Evolutionary conservation across 1,284 basidiomycete genomes (phyloP).

Genomic region (Apiotrichum porosum): DNA sequence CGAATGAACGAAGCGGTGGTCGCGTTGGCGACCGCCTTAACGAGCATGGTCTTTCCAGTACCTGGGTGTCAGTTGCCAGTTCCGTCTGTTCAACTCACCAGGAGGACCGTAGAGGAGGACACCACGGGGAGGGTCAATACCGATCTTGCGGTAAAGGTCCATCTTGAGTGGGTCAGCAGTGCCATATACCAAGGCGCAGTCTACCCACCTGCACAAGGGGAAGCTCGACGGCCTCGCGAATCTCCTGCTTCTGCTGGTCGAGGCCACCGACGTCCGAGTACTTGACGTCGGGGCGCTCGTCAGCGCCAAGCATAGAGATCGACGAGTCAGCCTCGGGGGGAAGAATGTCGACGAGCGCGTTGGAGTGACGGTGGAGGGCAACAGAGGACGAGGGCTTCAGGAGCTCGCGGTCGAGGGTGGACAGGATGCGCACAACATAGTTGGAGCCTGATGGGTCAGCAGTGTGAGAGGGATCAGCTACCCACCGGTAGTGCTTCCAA

Average conservation of each 20-base stretch:
- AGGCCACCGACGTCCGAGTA: conserved; percentile 94
- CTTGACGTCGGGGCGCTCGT: conserved; percentile 88
- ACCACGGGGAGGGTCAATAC: conserved; percentile 95
- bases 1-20: conserved; percentile 97
- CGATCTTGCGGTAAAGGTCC: conserved; percentile 98
- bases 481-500: conserved; percentile 85
- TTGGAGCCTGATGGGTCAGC: conserved; percentile 63
- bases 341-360: conserved; percentile 95
- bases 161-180: conserved; percentile 55
- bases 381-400: conserved; percentile 96
- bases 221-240: conserved; percentile 95
- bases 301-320: conserved; percentile 86
- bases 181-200: not conserved
- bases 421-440: conserved; percentile 96
- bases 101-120: conserved; percentile 90
- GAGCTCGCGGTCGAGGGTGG: conserved; percentile 93
- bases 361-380: conserved; percentile 96
- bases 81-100: no score
- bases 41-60: conserved; percentile 98
- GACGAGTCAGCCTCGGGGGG: conserved; percentile 98
- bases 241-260: conserved; percentile 99
- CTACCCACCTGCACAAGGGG: conserved; percentile 68
- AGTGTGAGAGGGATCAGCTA: not conserved
- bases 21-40: conserved; percentile 96
- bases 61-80: conserved; percentile 56